Base-by-base conservation (phyloP, 306 rosid genomes). In the Luffa aegyptiaca region DNA sequence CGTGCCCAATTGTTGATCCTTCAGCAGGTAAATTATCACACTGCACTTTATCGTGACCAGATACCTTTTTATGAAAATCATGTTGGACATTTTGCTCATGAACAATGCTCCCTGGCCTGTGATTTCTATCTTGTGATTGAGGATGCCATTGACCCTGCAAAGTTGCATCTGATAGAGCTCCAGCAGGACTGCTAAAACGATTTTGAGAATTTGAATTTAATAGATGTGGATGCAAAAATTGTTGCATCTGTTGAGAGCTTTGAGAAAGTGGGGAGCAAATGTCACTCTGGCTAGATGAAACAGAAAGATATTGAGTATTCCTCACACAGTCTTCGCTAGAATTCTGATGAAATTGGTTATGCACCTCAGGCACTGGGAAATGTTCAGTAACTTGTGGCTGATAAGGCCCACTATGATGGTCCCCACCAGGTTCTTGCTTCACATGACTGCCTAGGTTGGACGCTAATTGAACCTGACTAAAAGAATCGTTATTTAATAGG, bases 21-120 rank as follows among this genome's bases (percentile, higher is more conserved):
- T 90, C 97, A 31, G 91, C 85, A 21, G 96, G 85, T 76, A 90
- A 88, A 84, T 89, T 91, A 86, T 91, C 92, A 84, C 97, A 88
- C 46, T 90, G 99, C 51, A 93, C 96, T 86, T 87, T 97, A 84
- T 87, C 94, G 78, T 86, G 91, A 56, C 83, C 89, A 9, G 94
- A 90, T 64, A 84, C 80, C 80, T 90, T 85, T 77, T 87, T 88
- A 75, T 37, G 84, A 65, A 89, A 85, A 82, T 87, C 89, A 68
- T 84, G 84, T 56, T 84, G 89, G 65, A 87, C 83, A 80, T 85
- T 84, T 69, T 81, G 90, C 57, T 87, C 90, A 78, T 80, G 81
- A 1, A 81, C 58, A 56, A 84, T 52, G 56, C 80, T 79, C 46
- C 83, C 85, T 3, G 49, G 79, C 77, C 85, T 72, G 49, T 82